phyloP scores from a whole-genome alignment of 306 rosid genomes.

The Purshia tridentata region DNA sequence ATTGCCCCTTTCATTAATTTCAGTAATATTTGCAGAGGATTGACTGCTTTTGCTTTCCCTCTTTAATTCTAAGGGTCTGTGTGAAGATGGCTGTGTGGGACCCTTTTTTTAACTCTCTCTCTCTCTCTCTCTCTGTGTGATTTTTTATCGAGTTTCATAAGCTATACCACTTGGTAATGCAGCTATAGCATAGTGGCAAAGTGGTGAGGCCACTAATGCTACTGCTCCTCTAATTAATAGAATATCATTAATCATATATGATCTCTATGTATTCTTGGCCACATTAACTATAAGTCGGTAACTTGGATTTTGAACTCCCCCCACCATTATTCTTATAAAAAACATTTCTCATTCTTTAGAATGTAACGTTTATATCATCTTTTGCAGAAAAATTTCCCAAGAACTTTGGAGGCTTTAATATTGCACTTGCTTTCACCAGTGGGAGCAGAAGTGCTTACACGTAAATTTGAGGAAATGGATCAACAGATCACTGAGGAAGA shows the following conservation, averaged over 20 bases:
- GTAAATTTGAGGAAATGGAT: slow-evolving; percentile 91
- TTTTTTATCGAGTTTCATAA: background rate
- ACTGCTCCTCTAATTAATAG: slow-evolving; percentile 4
- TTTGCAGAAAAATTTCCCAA: slow-evolving; percentile 74
- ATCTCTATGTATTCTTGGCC: slow-evolving; percentile 14
- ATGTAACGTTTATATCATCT: slow-evolving; percentile 24
- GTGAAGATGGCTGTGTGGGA: background rate
- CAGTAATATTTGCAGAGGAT: background rate
- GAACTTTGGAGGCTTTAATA: slow-evolving; percentile 89
- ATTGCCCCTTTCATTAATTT: background rate
- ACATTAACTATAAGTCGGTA: slow-evolving; percentile 11
- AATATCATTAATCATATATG: slow-evolving; percentile 1
- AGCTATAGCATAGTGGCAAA: background rate
- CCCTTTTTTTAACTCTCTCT: background rate
- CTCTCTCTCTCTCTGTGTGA: background rate
- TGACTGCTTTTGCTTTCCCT: background rate
- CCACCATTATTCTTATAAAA: background rate
- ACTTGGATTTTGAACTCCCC: background rate
- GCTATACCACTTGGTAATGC: background rate
- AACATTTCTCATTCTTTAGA: slow-evolving; percentile 16
- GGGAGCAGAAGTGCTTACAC: slow-evolving; percentile 84
- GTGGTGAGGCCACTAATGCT: slow-evolving; percentile 6
- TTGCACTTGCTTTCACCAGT: slow-evolving; percentile 84
- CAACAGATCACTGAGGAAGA: slow-evolving; percentile 58
- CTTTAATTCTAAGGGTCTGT: background rate